phyloP scores from a whole-genome alignment of 352 stramenopile genomes.

The Phytophthora multivora region DNA sequence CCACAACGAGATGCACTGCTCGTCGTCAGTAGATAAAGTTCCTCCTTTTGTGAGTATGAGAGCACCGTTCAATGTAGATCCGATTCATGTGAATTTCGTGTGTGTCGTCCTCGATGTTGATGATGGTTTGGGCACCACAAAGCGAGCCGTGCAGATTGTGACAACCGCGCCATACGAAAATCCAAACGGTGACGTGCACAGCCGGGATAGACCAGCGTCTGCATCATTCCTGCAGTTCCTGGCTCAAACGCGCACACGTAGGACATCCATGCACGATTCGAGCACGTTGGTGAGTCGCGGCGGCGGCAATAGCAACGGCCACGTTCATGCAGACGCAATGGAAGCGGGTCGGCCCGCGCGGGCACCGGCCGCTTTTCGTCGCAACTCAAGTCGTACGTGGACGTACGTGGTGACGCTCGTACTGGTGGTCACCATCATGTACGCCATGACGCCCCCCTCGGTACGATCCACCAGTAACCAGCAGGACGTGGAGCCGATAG shows the following conservation, averaged over 20 bases:
- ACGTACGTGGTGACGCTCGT: slow-evolving; percentile 15
- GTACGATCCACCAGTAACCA: not conserved
- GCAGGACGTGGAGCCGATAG: not conserved
- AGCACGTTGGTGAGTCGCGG: slow-evolving; percentile 25
- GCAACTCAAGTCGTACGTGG: slow-evolving; percentile 19
- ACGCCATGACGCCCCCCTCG: slow-evolving; percentile 20
- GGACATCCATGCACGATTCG: slow-evolving; percentile 21
- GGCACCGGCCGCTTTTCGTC: slow-evolving; percentile 1
- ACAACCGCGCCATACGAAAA: not conserved
- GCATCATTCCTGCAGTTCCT: slow-evolving; percentile 17
- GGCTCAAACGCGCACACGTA: slow-evolving; percentile 15
- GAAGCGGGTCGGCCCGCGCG: slow-evolving; percentile 9
- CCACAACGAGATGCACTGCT: not conserved
- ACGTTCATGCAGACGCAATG: slow-evolving; percentile 9
- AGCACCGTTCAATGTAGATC: not conserved
- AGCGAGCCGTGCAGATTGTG: not conserved
- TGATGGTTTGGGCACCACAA: not conserved
- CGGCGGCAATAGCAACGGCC: slow-evolving; percentile 5
- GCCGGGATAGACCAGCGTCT: slow-evolving; percentile 10
- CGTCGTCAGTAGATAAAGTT: not conserved
- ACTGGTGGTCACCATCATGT: slow-evolving; percentile 19
- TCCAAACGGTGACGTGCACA: not conserved
- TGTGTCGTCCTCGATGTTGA: not conserved
- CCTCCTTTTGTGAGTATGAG: not conserved
- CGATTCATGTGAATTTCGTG: no score